Base-by-base conservation (phyloP, 169 alveolate genomes). In the Eimeria necatrix region DNA sequence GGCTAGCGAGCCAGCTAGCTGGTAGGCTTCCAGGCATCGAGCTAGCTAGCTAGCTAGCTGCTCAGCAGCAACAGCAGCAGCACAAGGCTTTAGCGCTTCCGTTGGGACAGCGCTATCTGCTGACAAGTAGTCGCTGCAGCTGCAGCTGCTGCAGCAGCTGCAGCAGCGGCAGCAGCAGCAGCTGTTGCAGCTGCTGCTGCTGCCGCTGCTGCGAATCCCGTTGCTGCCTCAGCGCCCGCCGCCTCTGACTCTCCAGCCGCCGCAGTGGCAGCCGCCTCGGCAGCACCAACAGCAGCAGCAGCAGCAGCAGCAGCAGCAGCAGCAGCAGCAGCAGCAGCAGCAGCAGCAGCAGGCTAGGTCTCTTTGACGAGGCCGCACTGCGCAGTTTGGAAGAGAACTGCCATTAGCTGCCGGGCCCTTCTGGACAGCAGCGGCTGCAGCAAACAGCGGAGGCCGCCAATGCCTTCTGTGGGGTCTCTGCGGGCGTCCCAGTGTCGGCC, bases 361-460 rank as follows among this genome's bases (percentile, higher is more conserved):
- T 53, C 64, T 53, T 53, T 53, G 14, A 53, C 64, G 14, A 53
- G 20, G 14, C 64, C 64, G 64, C 64, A 53, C 14, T 53, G 64
- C 14, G 64, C 64, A 9, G 64, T 14, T 73, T 73, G 84, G 20
- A 73, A 73, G 4, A 73, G 49, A 32, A 51, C 56, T 4, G 84
- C 84, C 52, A 73, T n/a, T 8, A 73, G 52, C 84, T 73, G 84
- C 52, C 84, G 48, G 4, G 84, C 84, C 6, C 84, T 5, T 18
- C 52, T n/a, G 16, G 84, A 73, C 18, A 73, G 16, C 52, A 73
- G 84, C 56, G 84, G 84, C 84, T 32, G 84, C 24, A 73, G 84
- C 52, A 32, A 4, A 32, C 56, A 73, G 52, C 84, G 84, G 6
- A 73, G 84, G 18, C 7, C 52, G 18, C 56, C n/a, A 9, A 24